These are phyloP conservation scores for Sporothrix luriei DNA, from an alignment of 2,329 filamentous ascomycete species.

Conservation along the genomic window DNA sequence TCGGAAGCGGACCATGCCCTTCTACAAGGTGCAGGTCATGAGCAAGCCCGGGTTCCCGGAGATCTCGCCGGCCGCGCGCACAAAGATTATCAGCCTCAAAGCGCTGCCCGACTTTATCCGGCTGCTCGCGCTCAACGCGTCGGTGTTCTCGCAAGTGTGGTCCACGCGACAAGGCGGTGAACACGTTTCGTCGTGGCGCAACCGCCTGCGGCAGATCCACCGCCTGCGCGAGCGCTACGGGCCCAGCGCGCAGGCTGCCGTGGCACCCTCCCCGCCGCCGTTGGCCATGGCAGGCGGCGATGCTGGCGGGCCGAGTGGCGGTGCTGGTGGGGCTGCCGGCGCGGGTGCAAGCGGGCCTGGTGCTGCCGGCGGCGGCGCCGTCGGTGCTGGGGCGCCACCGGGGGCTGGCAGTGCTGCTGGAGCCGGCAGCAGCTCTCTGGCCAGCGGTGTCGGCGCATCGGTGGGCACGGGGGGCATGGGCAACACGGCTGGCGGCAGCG, in stretches of 20 bases:
- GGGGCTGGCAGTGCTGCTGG: neutral
- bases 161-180: slow-evolving; percentile 73
- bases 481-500: neutral
- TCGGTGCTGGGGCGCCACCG: slow-evolving; percentile 9
- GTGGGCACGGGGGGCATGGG: neutral
- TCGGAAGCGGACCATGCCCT: slow-evolving; percentile 47
- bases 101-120: slow-evolving; percentile 84
- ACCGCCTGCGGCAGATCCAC: slow-evolving; percentile 81
- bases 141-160: slow-evolving; percentile 93
- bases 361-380: neutral
- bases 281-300: slow-evolving; percentile 38
- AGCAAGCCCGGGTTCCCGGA: slow-evolving; percentile 87
- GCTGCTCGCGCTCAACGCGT: slow-evolving; percentile 87
- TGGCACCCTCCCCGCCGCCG: slow-evolving; percentile 42
- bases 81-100: slow-evolving; percentile 83
- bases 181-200: slow-evolving; percentile 86
- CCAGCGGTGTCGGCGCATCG: slow-evolving; percentile 7
- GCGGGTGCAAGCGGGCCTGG: neutral
- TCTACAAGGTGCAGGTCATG: slow-evolving; percentile 88
- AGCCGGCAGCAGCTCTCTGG: neutral
- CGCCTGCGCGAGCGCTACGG: slow-evolving; percentile 71
- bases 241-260: slow-evolving; percentile 41
- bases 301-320: neutral
- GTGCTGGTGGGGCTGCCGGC: slow-evolving; percentile 1
- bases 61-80: slow-evolving; percentile 84